These are phyloP conservation scores for Vishniacozyma victoriae DNA, from an alignment of 768 basidiomycete species.

Conservation along the genomic window DNA sequence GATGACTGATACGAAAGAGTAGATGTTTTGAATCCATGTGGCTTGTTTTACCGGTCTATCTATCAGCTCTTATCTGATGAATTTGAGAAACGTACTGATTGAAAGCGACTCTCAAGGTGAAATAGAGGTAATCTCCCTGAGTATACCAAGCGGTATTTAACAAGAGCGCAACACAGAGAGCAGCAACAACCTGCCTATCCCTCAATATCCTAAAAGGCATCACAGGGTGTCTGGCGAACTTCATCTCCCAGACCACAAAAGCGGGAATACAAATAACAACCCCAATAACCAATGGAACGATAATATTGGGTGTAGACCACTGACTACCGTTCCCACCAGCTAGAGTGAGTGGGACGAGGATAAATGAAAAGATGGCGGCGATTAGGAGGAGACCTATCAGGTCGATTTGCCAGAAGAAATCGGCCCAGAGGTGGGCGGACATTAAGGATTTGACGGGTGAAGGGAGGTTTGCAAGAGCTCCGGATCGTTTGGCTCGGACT, in stretches of 20 bases:
- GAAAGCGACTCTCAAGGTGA: conserved; percentile 38
- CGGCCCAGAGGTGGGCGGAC: conserved; percentile 4
- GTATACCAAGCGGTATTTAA: conserved; percentile 42
- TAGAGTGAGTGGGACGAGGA: conserved; percentile 46
- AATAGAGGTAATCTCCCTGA: conserved; percentile 42
- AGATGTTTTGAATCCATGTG: conserved; percentile 36
- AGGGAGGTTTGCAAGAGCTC: conserved; percentile 12
- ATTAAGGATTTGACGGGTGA: conserved; percentile 4
- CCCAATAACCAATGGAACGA: conserved; percentile 44
- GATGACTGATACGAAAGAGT: conserved; percentile 40
- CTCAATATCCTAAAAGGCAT: conserved; percentile 35
- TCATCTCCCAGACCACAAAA: conserved; percentile 40
- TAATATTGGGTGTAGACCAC: conserved; percentile 38
- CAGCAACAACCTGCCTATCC: conserved; percentile 37
- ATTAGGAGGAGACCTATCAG: conserved; percentile 43
- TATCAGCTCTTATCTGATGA: not conserved
- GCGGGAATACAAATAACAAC: conserved; percentile 30
- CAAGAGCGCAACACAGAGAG: conserved; percentile 35
- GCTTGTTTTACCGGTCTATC: conserved; percentile 22
- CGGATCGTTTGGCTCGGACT: conserved; percentile 15
- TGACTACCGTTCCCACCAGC: conserved; percentile 32
- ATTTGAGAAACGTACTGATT: conserved; percentile 14
- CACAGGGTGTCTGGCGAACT: conserved; percentile 33
- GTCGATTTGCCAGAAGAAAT: conserved; percentile 46
- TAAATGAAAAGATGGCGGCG: conserved; percentile 31